Conservation (phyloP, 1,139 yeast genomes). For the Zygotorulaspora mrakii region DNA sequence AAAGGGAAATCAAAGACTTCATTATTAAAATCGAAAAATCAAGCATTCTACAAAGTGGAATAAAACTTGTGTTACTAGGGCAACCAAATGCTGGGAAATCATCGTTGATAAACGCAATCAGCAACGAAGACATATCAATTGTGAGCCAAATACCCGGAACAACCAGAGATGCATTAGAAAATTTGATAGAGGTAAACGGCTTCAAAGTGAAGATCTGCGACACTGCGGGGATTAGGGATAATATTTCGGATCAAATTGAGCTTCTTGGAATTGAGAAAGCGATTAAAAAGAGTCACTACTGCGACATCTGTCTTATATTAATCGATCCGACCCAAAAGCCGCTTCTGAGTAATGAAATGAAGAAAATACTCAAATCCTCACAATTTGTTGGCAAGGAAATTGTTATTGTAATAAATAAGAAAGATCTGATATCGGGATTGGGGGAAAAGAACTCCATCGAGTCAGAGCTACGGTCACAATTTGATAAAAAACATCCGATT, state of each 20-base stretch:
- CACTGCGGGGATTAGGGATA: conserved; percentile 85
- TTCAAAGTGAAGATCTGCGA: conserved; percentile 82
- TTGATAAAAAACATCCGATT: conserved; percentile 32
- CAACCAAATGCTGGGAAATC: conserved; percentile 98
- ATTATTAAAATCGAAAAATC: conserved; percentile 53
- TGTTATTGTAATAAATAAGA: conserved; percentile 56
- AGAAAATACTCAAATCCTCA: conserved; percentile 29
- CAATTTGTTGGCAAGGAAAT: conserved; percentile 37
- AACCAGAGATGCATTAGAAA: conserved; percentile 82
- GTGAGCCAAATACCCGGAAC: conserved; percentile 94
- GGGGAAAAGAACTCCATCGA: conserved; percentile 28
- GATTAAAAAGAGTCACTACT: conserved; percentile 49
- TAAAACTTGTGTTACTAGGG: conserved; percentile 70
- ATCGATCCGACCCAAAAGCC: conserved; percentile 35
- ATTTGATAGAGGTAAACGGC: conserved; percentile 78
- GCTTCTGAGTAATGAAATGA: conserved; percentile 21
- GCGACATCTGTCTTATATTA: conserved; percentile 60
- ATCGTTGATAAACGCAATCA: conserved; percentile 68
- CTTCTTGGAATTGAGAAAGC: conserved; percentile 81
- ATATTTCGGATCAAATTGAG: conserved; percentile 59
- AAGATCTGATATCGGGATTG: conserved; percentile 48
- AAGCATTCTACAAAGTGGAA: conserved; percentile 67
- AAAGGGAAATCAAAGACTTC: conserved; percentile 47
- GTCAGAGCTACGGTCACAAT: conserved; percentile 25
- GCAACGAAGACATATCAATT: conserved; percentile 80